phyloP scores from a whole-genome alignment of 2,329 filamentous ascomycete genomes.

The Penicillium glabrum region DNA sequence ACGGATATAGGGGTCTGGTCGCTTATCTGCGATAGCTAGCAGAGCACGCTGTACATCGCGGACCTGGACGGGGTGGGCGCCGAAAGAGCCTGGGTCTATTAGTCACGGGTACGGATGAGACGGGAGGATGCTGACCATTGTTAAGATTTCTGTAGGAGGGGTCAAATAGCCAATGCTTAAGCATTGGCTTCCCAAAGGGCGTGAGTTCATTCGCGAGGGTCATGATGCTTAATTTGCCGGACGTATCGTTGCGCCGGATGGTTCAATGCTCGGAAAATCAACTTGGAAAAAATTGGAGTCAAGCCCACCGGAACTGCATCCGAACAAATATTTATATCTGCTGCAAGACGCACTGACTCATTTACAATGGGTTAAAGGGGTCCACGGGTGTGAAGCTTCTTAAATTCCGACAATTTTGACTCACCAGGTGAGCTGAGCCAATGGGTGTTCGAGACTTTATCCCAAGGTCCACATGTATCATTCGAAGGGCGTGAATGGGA shows the following conservation, averaged over 20 bases:
- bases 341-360: not conserved
- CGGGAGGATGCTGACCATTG: conserved; percentile 59
- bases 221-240: conserved; percentile 1
- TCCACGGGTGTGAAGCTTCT: not conserved
- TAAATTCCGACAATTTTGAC: not conserved
- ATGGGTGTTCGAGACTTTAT: not conserved
- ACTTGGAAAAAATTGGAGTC: not conserved
- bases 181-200: conserved; percentile 55
- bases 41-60: conserved; percentile 61
- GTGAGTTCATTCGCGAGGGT: conserved; percentile 15
- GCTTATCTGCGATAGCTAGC: conserved; percentile 65
- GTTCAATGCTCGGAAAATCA: not conserved
- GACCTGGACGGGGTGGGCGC: conserved; percentile 67
- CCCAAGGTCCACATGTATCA: not conserved
- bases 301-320: not conserved
- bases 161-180: conserved; percentile 68
- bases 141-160: conserved; percentile 72
- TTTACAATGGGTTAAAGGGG: not conserved
- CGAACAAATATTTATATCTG: not conserved
- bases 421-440: not conserved
- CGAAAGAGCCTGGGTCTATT: conserved; percentile 63
- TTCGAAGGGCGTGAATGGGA: not conserved
- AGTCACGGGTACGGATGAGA: not conserved
- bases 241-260: too few relatives aligned
- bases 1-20: conserved; percentile 74